Base-by-base conservation (phyloP, 305 asterid species). In the Plantago rigida region DNA sequence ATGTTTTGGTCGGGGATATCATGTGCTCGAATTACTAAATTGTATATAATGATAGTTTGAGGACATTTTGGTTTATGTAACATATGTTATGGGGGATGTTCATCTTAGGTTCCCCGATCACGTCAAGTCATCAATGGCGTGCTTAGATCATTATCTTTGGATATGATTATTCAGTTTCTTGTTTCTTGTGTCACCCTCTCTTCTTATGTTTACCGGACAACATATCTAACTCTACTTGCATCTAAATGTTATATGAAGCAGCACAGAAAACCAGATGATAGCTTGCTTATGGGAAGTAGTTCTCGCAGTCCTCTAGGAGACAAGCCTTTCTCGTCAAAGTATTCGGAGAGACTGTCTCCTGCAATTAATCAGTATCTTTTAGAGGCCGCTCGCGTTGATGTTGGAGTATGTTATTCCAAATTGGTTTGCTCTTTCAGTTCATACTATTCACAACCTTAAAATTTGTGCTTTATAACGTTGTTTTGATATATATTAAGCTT, bases 321-420 rank as follows among this genome's bases (percentile, higher is more conserved):
- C 60, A 86, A 81, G 69, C 88, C 94, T 52, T 69, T 84, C 68
- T 78, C 95, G 47, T 87, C 95, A 22, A 93, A 85, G 82, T 93
- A 93, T 71, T 89, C 99, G 19, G 97, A 87, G 47, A 86, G 89
- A 73, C 96, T 93, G 71, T 89, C 99, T 51, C 97, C 99, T 71
- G 94, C 97, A 60, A 93, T 93, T 62, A 93, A 93, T 66, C 91
- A 89, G 64, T 93, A 93, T 68, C 86, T 93, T 62, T 75, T 92
- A 71, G 99, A 93, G 77, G 96, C 99, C 6, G 89, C 97, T 63
- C 90, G 95, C 56, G 96, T 80, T 64, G 99, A 92, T 79, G 95
- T 89, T 79, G 89, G 95, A 68, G 99, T 93, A 86, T 62, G 93
- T 82, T 72, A 44, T 65, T 68, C 67, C 48, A 56, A 42, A 41